These are phyloP conservation scores for Camelina laxa DNA, from an alignment of 345 rosid genomes.

Conservation along the genomic window DNA sequence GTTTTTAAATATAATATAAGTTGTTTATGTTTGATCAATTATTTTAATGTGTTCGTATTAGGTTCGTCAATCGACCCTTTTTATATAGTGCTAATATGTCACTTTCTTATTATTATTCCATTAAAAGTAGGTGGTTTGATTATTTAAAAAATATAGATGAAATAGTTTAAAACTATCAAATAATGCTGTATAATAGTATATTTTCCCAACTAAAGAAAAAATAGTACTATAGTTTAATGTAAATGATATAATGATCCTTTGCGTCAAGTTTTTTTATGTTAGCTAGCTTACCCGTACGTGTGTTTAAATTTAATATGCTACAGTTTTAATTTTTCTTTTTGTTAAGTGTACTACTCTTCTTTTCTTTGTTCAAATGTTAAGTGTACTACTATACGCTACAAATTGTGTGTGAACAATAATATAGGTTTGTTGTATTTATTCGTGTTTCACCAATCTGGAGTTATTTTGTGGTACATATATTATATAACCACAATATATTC, in stretches of 20 bases:
- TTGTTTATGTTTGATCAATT: constrained; percentile 23
- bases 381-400: background rate
- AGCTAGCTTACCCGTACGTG: constrained; percentile 36
- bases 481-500: background rate
- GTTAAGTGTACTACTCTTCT: no score
- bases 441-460: background rate
- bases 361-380: no score
- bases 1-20: constrained; percentile 1
- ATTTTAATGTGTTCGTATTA: constrained; percentile 36
- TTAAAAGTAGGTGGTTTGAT: constrained; percentile 28
- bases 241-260: constrained; percentile 1
- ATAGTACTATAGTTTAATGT: constrained; percentile 6
- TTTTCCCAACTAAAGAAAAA: constrained; percentile 1
- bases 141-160: background rate
- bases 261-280: background rate
- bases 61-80: constrained; percentile 24
- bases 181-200: background rate
- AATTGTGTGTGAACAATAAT: constrained; percentile 3
- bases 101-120: constrained; percentile 39
- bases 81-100: constrained; percentile 38
- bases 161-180: constrained; percentile 16
- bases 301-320: constrained; percentile 18
- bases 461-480: constrained; percentile 5
- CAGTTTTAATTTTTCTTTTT: background rate
- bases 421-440: constrained; percentile 20